phyloP scores from a whole-genome alignment of 768 basidiomycete species.

The Pholiota conissans region DNA sequence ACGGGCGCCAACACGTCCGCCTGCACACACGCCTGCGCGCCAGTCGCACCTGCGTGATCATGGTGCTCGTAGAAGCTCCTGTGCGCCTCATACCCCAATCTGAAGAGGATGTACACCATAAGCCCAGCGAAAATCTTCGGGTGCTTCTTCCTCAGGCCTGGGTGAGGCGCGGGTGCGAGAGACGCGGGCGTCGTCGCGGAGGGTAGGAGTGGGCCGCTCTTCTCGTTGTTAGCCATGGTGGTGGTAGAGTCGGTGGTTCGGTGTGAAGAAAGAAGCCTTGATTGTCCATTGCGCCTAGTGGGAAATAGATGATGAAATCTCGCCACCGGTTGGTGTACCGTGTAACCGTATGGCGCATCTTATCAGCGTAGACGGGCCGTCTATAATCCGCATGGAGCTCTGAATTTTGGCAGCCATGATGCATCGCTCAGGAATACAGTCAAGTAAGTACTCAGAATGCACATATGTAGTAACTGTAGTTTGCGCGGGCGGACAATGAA shows the following conservation, averaged over 20 bases:
- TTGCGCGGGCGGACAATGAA: no score
- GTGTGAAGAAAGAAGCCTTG: neutral
- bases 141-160: no score
- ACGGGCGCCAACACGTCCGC: slow-evolving; percentile 38
- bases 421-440: no score
- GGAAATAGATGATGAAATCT: neutral
- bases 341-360: neutral
- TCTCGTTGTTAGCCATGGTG: neutral
- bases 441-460: no score
- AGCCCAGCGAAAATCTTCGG: slow-evolving; percentile 5
- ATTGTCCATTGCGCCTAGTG: neutral
- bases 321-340: neutral
- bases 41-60: neutral
- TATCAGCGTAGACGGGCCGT: neutral
- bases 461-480: no score
- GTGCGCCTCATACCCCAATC: neutral
- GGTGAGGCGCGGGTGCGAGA: no score
- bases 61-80: neutral
- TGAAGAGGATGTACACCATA: neutral
- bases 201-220: neutral
- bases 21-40: slow-evolving; percentile 31
- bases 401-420: no score
- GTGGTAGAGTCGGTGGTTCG: neutral
- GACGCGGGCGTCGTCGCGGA: neutral
- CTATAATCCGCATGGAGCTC: neutral